A percentile compares a stretch with the other conserved stretches of the same genome.
Evolutionary conservation across 345 rosid species (phyloP).

Genomic region (Diplotaxis tenuifolia): DNA sequence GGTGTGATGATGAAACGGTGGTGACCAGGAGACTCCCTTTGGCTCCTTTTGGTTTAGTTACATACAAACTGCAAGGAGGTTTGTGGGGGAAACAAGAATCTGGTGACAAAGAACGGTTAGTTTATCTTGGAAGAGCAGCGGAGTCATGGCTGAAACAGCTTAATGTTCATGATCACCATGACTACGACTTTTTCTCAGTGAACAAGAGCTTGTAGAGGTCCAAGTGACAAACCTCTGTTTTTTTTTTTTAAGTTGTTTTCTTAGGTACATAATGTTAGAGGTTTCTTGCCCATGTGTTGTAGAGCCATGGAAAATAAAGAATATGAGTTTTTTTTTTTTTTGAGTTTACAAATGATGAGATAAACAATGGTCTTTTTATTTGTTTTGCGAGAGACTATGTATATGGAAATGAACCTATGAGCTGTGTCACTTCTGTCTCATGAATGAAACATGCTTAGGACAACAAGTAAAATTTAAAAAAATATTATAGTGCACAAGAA

Average conservation of each 20-base stretch:
- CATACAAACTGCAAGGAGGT: conserved; percentile 67
- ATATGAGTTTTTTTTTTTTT: background rate
- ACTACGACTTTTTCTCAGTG: conserved; percentile 49
- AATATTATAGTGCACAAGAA: background rate
- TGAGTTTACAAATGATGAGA: background rate
- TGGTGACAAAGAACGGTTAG: conserved; percentile 43
- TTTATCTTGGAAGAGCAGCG: conserved; percentile 53
- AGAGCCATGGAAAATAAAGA: background rate
- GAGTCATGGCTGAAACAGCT: conserved; percentile 88
- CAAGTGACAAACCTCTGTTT: background rate
- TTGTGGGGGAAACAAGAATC: conserved; percentile 54
- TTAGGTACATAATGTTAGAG: conserved; percentile 4
- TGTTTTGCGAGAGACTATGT: background rate
- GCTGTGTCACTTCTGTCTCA: background rate
- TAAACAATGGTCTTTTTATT: background rate
- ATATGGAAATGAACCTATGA: background rate
- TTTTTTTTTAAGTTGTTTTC: background rate
- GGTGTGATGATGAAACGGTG: conserved; percentile 21
- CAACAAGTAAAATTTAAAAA: background rate
- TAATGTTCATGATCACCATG: conserved; percentile 55
- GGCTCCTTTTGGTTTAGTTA: conserved; percentile 65
- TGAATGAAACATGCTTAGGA: background rate
- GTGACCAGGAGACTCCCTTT: conserved; percentile 37
- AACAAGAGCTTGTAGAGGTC: conserved; percentile 29
- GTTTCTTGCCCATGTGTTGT: background rate